Evolutionary conservation across 2,329 filamentous ascomycete species (phyloP).

Genomic region (Ophiostoma triangulosporum): DNA sequence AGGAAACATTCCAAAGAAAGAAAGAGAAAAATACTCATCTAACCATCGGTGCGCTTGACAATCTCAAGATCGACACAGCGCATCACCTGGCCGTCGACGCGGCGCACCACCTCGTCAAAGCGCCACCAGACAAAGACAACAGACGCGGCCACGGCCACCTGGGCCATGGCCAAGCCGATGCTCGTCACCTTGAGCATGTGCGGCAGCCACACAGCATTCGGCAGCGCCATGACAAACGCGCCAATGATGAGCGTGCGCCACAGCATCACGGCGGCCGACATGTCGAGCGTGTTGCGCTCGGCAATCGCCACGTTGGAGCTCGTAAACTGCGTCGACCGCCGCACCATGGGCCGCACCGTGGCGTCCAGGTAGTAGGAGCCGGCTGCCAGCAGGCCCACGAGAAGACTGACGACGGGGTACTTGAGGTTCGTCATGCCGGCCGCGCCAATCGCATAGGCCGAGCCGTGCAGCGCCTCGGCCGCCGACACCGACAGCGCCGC

Average conservation of each 20-base stretch:
- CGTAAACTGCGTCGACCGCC: constrained; percentile 35
- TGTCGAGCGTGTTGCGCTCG: constrained; percentile 34
- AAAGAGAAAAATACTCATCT: no score
- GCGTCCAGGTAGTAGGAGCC: constrained; percentile 28
- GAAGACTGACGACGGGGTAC: constrained; percentile 27
- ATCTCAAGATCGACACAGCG: constrained; percentile 29
- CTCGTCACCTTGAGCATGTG: constrained; percentile 25
- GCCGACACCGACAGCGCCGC: not conserved
- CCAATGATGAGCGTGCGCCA: constrained; percentile 29
- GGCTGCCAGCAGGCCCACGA: constrained; percentile 33
- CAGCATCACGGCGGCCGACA: constrained; percentile 29
- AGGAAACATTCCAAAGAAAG: not conserved
- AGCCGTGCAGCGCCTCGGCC: not conserved
- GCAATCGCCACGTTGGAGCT: constrained; percentile 31
- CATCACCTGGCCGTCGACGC: constrained; percentile 34
- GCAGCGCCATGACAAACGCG: constrained; percentile 30
- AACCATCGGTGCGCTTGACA: constrained; percentile 26
- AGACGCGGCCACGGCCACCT: constrained; percentile 25
- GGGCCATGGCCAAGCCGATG: constrained; percentile 29
- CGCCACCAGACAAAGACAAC: constrained; percentile 27
- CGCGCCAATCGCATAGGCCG: constrained; percentile 11
- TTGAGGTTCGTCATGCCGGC: constrained; percentile 18
- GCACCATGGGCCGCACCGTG: constrained; percentile 28
- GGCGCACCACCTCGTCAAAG: constrained; percentile 27
- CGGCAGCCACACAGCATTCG: constrained; percentile 22